Base-by-base conservation (phyloP, 805 yeast species). In the Candida orba region DNA sequence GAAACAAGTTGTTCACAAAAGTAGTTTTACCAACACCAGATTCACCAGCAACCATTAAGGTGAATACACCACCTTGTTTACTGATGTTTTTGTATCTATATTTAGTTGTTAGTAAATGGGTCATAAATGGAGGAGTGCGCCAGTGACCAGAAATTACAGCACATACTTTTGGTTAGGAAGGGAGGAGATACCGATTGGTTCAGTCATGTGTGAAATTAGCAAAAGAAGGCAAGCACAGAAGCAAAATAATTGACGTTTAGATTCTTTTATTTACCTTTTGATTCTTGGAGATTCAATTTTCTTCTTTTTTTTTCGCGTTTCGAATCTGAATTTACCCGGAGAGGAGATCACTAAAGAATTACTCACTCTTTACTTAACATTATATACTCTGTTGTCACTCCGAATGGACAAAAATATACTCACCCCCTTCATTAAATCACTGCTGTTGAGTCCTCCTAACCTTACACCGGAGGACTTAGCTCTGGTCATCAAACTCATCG, bases 1-100 rank as follows among this genome's bases (percentile, higher is more conserved):
- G 93, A 64, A 90, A 86, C 45, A 89, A 64, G 2, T 95, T 87
- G 65, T 87, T 86, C 62, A 89, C 71, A 53, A 88, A 88, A 0
- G 96, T 89, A n/a, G 95, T 82, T 63, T 89, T 87, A 48, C 97
- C 97, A 41, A 88, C 68, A 7, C 96, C 96, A 39, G 90, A 78
- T 63, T 89, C 96, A 54, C 97, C 97, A 38, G 88, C 87, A 24
- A 87, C 80, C 89, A 87, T 83, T 52, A 85, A 50, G 34, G 89
- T 85, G 68, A 85, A 81, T 20, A 79, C 73, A 46, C 88, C 84
- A 36, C 93, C 95, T 53, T 78, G 71, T 51, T 81, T 80, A 46
- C 85, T 79, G 41, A 84, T 84, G 49, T 82, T 78, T 61, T 83
- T 84, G 67, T 83, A 84, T 60, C 84, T 77, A 39, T 33, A 4